These are phyloP conservation scores for Psidium friedrichsthalianum DNA, from an alignment of 345 rosid genomes.

Conservation along the genomic window DNA sequence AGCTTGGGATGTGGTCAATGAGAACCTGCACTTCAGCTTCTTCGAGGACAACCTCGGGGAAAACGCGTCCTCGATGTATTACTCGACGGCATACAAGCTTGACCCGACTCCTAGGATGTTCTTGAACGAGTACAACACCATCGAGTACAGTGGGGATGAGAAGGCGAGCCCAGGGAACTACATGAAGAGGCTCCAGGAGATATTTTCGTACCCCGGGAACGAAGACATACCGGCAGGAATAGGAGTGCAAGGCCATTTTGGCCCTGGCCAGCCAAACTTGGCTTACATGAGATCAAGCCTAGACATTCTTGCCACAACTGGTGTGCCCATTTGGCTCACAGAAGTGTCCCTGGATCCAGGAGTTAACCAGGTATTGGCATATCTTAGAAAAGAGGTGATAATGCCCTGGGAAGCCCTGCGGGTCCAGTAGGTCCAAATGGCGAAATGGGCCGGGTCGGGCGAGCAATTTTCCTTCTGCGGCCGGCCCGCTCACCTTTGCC, in stretches of 20 bases:
- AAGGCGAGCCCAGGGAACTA: conserved; percentile 18
- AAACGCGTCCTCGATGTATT: conserved; percentile 39
- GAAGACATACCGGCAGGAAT: conserved; percentile 32
- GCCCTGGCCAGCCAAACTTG: conserved; percentile 37
- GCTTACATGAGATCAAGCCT: conserved; percentile 67
- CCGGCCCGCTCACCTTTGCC: background rate
- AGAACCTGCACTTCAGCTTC: conserved; percentile 67
- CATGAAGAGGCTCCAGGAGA: conserved; percentile 33
- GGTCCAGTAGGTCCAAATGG: rapidly evolving
- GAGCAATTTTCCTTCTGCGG: background rate
- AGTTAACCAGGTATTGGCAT: conserved; percentile 20
- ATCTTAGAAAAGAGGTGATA: background rate
- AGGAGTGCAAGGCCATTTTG: conserved; percentile 76
- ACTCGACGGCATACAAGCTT: conserved; percentile 23
- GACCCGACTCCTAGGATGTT: conserved; percentile 46
- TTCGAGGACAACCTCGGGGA: conserved; percentile 63
- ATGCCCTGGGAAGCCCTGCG: background rate
- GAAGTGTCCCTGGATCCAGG: conserved; percentile 38
- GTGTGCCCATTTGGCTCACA: conserved; percentile 78
- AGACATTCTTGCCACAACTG: conserved; percentile 47
- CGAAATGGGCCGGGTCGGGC: background rate
- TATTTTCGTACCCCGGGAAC: conserved; percentile 41
- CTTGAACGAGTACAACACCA: conserved; percentile 71
- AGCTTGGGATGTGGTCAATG: conserved; percentile 84
- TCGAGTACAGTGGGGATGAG: conserved; percentile 33